Conservation (phyloP, 2,329 filamentous ascomycete genomes). For the Aspergillus spinulosporus region DNA sequence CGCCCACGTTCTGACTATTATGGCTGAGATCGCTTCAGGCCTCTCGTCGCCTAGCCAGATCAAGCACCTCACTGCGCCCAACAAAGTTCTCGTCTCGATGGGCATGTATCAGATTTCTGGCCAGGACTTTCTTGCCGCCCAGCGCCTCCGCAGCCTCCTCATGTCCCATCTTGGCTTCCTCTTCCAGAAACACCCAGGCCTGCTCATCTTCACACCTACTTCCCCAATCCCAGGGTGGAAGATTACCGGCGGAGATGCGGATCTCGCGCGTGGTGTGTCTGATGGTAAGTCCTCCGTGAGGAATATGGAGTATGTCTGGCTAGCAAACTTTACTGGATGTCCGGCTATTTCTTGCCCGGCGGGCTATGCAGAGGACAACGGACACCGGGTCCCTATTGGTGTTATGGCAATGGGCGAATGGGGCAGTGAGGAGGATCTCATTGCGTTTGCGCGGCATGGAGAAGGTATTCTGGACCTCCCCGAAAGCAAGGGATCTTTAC, state of each 20-base stretch:
- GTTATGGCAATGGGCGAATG: conserved; percentile 58
- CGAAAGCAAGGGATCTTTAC: conserved; percentile 12
- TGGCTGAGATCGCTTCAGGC: conserved; percentile 65
- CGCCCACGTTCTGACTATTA: conserved; percentile 75
- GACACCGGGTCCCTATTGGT: conserved; percentile 48
- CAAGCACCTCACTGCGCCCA: conserved; percentile 62
- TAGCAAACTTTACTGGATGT: conserved; percentile 78
- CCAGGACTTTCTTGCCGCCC: conserved; percentile 69
- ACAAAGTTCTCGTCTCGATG: conserved; percentile 68
- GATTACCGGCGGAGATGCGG: conserved; percentile 55
- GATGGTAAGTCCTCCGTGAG: conserved; percentile 72
- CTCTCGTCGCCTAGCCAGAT: conserved; percentile 52
- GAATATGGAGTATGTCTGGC: conserved; percentile 82
- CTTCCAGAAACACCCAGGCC: conserved; percentile 68
- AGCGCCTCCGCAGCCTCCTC: conserved; percentile 70
- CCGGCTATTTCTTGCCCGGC: conserved; percentile 74
- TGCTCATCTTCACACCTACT: conserved; percentile 78
- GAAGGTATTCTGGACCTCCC: conserved; percentile 48
- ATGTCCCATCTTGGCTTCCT: conserved; percentile 77
- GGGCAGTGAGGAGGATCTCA: conserved; percentile 54
- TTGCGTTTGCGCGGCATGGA: conserved; percentile 55
- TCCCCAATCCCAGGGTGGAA: conserved; percentile 75
- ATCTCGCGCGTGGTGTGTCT: conserved; percentile 64
- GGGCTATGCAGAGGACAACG: conserved; percentile 60
- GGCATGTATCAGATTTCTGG: conserved; percentile 62